phyloP scores from a whole-genome alignment of 371 early-diverging fungal species.

The Mortierella sp. region DNA sequence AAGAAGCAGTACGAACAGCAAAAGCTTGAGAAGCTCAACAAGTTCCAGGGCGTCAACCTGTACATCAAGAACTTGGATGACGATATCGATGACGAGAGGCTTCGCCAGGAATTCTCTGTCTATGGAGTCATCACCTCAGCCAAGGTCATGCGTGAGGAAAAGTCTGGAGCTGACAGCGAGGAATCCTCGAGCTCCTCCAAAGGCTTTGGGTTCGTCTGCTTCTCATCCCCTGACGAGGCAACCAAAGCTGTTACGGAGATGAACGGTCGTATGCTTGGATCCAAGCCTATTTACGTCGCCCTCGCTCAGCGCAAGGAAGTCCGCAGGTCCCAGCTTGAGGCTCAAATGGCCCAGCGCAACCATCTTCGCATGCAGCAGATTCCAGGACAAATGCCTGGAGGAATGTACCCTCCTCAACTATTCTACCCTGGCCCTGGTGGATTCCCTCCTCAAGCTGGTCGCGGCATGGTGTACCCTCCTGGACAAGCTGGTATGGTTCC shows the following conservation, averaged over 20 bases:
- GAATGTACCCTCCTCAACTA: conserved; percentile 52
- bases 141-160: conserved; percentile 97
- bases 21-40: conserved; percentile 93
- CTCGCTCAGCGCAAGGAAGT: conserved; percentile 98
- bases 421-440: conserved; percentile 53
- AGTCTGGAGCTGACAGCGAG: conserved; percentile 50
- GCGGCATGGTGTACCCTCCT: conserved; percentile 76
- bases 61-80: conserved; percentile 99
- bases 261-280: conserved; percentile 91
- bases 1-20: conserved; percentile 93
- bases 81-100: conserved; percentile 92
- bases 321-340: conserved; percentile 92
- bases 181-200: conserved; percentile 63
- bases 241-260: conserved; percentile 92
- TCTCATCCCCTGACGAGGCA: conserved; percentile 91
- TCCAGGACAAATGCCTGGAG: conserved; percentile 52
- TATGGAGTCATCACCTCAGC: conserved; percentile 96
- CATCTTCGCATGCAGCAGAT: conserved; percentile 80
- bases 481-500: conserved; percentile 77
- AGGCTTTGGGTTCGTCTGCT: conserved; percentile 95
- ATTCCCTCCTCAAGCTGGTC: conserved; percentile 72
- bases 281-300: conserved; percentile 98
- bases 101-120: conserved; percentile 94
- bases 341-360: conserved; percentile 93
- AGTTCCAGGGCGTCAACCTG: conserved; percentile 98